These are phyloP conservation scores for Kalmusia sp. DNA, from an alignment of 2,329 filamentous ascomycete species.

Conservation along the genomic window DNA sequence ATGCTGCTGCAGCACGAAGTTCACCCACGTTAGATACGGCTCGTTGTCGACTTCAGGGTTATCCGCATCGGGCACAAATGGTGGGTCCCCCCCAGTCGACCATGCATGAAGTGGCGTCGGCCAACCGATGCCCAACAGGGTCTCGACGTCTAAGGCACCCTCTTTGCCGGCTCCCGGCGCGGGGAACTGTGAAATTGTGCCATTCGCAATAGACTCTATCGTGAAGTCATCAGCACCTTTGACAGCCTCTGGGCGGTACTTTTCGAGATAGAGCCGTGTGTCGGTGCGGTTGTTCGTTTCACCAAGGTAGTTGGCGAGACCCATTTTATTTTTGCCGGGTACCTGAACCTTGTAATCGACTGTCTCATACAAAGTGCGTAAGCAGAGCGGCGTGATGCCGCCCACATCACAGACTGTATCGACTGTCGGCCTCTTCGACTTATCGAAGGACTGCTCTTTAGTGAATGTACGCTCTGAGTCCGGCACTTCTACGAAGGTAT, in stretches of 20 bases:
- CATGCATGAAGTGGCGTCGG: conserved; percentile 64
- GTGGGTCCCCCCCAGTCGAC: conserved; percentile 65
- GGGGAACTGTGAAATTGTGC: conserved; percentile 46
- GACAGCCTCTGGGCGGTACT: conserved; percentile 59
- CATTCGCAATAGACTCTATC: conserved; percentile 64
- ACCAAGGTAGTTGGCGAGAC: conserved; percentile 58
- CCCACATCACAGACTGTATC: conserved; percentile 57
- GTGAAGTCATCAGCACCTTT: conserved; percentile 62
- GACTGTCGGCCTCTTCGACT: conserved; percentile 39
- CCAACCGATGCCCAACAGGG: conserved; percentile 63
- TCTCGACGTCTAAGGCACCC: conserved; percentile 70
- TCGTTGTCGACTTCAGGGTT: conserved; percentile 66
- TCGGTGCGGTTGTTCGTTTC: conserved; percentile 62
- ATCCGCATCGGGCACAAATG: conserved; percentile 58
- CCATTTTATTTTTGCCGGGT: conserved; percentile 53
- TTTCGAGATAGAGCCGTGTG: conserved; percentile 62
- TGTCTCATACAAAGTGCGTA: conserved; percentile 62
- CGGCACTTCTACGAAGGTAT: conserved; percentile 34
- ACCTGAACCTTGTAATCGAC: conserved; percentile 59
- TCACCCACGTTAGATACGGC: conserved; percentile 70
- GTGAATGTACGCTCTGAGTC: conserved; percentile 9
- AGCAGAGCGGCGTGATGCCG: conserved; percentile 61
- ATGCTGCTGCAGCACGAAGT: conserved; percentile 62
- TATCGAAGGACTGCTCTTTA: conserved; percentile 16
- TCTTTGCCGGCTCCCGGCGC: conserved; percentile 54